Evolutionary conservation across 1,284 basidiomycete species (phyloP), one percentile per base, ranked within the genome.

Genomic region (Clitocybe nebularis): DNA sequence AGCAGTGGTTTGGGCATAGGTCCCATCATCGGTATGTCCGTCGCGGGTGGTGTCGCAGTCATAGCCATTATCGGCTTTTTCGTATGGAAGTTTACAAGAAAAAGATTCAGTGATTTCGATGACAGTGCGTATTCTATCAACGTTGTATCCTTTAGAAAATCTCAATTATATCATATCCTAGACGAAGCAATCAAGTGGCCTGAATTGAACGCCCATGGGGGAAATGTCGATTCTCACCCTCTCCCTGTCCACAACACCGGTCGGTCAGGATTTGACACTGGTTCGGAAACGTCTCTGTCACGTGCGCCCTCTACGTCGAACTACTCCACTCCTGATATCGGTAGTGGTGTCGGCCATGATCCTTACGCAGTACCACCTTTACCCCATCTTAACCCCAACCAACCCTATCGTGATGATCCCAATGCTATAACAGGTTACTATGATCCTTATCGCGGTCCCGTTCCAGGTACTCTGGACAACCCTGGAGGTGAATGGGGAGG

Each of bases 171-270:
- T 13, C n/a, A 17, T 20, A 35, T 30, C 17, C 32, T 9, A 87
- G 86, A 74, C 53, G 84, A 88, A 62, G 84, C 84, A 20, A 90
- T 90, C 64, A 89, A 89, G 64, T 90, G 87, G 87, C 87, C 87
- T 1, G 88, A 90, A 52, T 72, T 90, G 35, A 87, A 88, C 59
- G 61, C 75, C 1, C 84, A 87, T 54, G 68, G 71, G 42, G 71
- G 69, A 42, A 64, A 58, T 20, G 50, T 51, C 25, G 80, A 80
- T 37, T 67, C 70, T 6, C 76, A 79, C 42, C 72, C 82, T 11
- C 67, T 87, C 5, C 84, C 85, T 8, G 77, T 82, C 0, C 69
- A 79, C 35, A 67, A 71, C 44, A 80, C 82, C 0, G 81, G 79
- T 43, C 74, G 78, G 33, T 64, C 78, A 29, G 84, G 81, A 25